Evolutionary conservation across 139 green algal genomes (phyloP).

Genomic region (Chlamydomonas incerta): DNA sequence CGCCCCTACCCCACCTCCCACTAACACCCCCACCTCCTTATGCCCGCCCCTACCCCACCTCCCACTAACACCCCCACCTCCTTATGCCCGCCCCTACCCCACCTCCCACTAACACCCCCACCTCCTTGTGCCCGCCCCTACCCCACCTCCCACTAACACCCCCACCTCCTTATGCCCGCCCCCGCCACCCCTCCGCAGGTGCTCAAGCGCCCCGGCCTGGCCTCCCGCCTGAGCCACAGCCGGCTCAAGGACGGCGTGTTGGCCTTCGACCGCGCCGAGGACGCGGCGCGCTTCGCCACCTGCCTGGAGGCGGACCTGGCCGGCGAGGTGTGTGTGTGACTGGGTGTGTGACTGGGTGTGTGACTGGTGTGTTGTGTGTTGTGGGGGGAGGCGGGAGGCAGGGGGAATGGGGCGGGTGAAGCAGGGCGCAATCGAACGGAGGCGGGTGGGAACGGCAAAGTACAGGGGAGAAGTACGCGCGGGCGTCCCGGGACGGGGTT

Average conservation of each 20-base stretch:
- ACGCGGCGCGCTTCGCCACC: conserved; percentile 67
- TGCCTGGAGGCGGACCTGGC: conserved; percentile 65
- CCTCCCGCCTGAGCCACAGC: conserved; percentile 43
- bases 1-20: no score
- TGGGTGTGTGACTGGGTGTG: no score
- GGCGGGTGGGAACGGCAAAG: background rate
- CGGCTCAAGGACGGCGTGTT: conserved; percentile 74
- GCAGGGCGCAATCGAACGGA: background rate
- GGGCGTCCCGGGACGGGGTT: no score
- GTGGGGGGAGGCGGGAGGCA: background rate
- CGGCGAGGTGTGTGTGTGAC: no score
- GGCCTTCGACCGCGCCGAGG: conserved; percentile 66
- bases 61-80: background rate
- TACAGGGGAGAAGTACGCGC: no score
- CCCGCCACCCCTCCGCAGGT: conserved; percentile 45
- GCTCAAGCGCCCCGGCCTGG: conserved; percentile 45
- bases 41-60: background rate
- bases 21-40: no score
- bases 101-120: no score
- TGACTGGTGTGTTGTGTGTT: no score
- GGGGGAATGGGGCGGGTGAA: background rate
- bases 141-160: background rate
- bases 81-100: no score
- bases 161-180: background rate
- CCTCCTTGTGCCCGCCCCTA: no score